A percentile compares a stretch with the other conserved stretches of the same genome.
Conservation (phyloP, 768 basidiomycete species). For the Suillus subalutaceus region DNA sequence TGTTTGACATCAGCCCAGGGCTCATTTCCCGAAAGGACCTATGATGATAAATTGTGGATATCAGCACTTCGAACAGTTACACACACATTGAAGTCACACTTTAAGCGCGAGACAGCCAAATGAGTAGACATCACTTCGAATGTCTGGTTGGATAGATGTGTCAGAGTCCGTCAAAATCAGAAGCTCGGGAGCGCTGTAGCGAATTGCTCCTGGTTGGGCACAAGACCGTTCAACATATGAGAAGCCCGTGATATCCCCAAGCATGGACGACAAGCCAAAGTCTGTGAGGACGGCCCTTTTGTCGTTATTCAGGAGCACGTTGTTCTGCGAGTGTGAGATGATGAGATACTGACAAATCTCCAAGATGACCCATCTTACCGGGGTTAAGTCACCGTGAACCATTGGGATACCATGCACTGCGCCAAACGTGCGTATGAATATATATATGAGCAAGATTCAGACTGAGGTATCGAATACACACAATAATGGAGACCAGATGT, state of each 20-base stretch:
- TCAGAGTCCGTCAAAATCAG: slow-evolving; percentile 24
- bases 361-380: not conserved
- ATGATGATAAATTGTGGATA: not conserved
- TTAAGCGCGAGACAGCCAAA: slow-evolving; percentile 31
- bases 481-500: not conserved
- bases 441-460: not conserved
- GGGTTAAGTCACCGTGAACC: slow-evolving; percentile 3
- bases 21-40: slow-evolving; percentile 8
- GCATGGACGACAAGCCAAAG: slow-evolving; percentile 45
- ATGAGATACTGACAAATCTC: not conserved
- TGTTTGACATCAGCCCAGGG: slow-evolving; percentile 5
- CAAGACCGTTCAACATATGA: slow-evolving; percentile 32
- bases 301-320: slow-evolving; percentile 45
- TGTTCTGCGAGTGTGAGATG: slow-evolving; percentile 28
- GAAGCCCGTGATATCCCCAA: slow-evolving; percentile 33
- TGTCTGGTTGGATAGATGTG: not conserved
- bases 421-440: not conserved
- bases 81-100: not conserved
- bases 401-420: not conserved
- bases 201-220: slow-evolving; percentile 36
- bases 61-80: not conserved
- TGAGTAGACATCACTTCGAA: slow-evolving; percentile 12
- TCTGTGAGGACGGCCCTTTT: slow-evolving; percentile 43
- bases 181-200: slow-evolving; percentile 46
- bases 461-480: not conserved